Evolutionary conservation across 805 yeast species (phyloP).

Genomic region (Saccharomyces eubayanus): DNA sequence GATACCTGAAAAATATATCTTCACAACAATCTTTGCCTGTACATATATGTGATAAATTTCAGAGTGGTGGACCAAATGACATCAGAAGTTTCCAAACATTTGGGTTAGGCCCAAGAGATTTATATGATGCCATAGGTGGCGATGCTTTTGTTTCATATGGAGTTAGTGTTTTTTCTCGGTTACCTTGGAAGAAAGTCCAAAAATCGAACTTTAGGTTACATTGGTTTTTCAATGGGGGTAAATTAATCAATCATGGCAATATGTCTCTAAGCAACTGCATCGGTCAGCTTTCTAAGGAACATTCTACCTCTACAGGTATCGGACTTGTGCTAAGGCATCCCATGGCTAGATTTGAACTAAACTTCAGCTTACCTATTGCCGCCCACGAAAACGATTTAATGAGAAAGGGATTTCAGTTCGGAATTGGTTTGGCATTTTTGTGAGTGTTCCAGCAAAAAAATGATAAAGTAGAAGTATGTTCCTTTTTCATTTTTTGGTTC

Average conservation of each 20-base stretch:
- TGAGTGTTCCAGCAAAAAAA: slow-evolving; percentile 15
- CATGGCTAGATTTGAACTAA: slow-evolving; percentile 59
- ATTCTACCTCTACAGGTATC: slow-evolving; percentile 47
- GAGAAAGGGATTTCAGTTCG: slow-evolving; percentile 61
- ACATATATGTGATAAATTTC: slow-evolving; percentile 72
- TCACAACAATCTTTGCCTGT: slow-evolving; percentile 29
- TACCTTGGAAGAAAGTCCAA: slow-evolving; percentile 42
- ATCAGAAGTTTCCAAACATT: slow-evolving; percentile 62
- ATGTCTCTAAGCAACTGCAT: slow-evolving; percentile 14
- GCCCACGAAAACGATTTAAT: slow-evolving; percentile 41
- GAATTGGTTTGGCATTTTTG: slow-evolving; percentile 53
- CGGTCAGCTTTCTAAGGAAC: slow-evolving; percentile 30
- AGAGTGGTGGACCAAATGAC: slow-evolving; percentile 70
- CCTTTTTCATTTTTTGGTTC: not conserved
- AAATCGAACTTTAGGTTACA: slow-evolving; percentile 54
- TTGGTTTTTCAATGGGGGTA: slow-evolving; percentile 59
- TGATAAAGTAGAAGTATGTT: not conserved
- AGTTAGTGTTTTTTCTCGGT: slow-evolving; percentile 45
- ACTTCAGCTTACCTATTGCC: slow-evolving; percentile 52
- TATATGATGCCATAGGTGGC: slow-evolving; percentile 59
- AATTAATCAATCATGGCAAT: slow-evolving; percentile 34
- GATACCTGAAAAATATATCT: slow-evolving; percentile 42
- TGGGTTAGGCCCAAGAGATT: slow-evolving; percentile 56
- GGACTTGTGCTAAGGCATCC: slow-evolving; percentile 59
- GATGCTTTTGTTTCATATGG: slow-evolving; percentile 50